phyloP scores from a whole-genome alignment of 345 rosid genomes.

The Citrus mangshanensis region DNA sequence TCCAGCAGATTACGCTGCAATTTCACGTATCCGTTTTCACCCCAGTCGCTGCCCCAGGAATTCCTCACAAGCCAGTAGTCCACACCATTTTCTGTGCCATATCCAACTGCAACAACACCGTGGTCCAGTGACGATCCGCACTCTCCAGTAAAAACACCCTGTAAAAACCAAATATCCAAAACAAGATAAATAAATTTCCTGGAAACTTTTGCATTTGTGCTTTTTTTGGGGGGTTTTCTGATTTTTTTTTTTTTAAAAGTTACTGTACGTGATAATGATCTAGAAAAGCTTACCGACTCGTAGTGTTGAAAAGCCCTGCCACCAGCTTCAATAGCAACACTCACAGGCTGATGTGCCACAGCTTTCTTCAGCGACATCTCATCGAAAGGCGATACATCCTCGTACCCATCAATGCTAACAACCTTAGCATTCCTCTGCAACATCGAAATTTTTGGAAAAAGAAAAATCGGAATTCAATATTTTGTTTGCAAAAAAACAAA shows the following conservation, averaged over 20 bases:
- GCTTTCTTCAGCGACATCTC: conserved; percentile 73
- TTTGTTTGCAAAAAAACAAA: not conserved
- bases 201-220: not conserved
- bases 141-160: conserved; percentile 80
- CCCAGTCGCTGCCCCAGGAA: conserved; percentile 75
- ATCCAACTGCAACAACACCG: conserved; percentile 80
- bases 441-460: not conserved
- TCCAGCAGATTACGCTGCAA: conserved; percentile 39
- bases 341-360: conserved; percentile 77
- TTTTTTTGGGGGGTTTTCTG: not conserved
- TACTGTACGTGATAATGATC: not conserved
- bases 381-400: conserved; percentile 57
- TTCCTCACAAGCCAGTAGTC: conserved; percentile 89
- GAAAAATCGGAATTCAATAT: not conserved
- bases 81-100: conserved; percentile 67
- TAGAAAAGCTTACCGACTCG: conserved; percentile 47
- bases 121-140: conserved; percentile 75
- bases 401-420: conserved; percentile 76
- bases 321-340: conserved; percentile 94
- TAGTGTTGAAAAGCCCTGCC: conserved; percentile 80
- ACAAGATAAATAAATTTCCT: not conserved
- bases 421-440: conserved; percentile 65
- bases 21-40: conserved; percentile 58
- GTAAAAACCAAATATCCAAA: not conserved
- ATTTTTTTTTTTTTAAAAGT: no score